Evolutionary conservation across 2,329 filamentous ascomycete genomes (phyloP), one percentile per base, ranked within the genome.

Genomic region (Fusarium algeriense): DNA sequence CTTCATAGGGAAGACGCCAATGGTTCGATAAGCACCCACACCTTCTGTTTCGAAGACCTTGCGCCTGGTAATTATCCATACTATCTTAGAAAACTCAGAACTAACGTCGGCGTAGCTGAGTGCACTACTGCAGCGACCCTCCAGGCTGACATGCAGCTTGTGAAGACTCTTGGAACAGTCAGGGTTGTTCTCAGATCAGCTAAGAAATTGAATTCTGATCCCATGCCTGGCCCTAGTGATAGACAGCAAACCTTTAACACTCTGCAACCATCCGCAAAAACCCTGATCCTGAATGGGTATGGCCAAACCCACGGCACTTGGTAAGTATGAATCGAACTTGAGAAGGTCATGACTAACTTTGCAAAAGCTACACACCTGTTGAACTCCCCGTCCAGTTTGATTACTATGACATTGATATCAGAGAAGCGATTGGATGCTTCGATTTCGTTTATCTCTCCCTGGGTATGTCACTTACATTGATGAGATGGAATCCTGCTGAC

Each of bases 381-480:
- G n/a, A 49, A 6, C 6, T 12, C n/a, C 10, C 14, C 4, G 6
- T 49, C 10, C 8, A 17, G 13, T 20, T 34, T 17, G 4, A 10
- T 2, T 48, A 48, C 45, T 49, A 20, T 20, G 30, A 7, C n/a
- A 14, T 20, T 23, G n/a, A 34, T 12, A 15, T 17, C n/a, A 17
- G n/a, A 49, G 45, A 49, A 49, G 3, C 44, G 12, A 30, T 46
- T 46, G 26, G 44, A 7, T n/a, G 23, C 4, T 46, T 45, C 12
- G 23, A 45, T 19, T 46, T 30, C 7, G 19, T n/a, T 1, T 46
- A 30, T 28, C 44, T 46, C 44, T 30, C 26, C 0, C 44, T 13
- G 2, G 17, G 26, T n/a, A 46, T n/a, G 12, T 15, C 26, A 30
- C 3, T 46, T 3, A 0, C 0, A 4, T 30, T 5, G 4, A 30